These are phyloP conservation scores for Trichoderma sp. DNA, from an alignment of 2,329 filamentous ascomycete genomes.

Conservation along the genomic window DNA sequence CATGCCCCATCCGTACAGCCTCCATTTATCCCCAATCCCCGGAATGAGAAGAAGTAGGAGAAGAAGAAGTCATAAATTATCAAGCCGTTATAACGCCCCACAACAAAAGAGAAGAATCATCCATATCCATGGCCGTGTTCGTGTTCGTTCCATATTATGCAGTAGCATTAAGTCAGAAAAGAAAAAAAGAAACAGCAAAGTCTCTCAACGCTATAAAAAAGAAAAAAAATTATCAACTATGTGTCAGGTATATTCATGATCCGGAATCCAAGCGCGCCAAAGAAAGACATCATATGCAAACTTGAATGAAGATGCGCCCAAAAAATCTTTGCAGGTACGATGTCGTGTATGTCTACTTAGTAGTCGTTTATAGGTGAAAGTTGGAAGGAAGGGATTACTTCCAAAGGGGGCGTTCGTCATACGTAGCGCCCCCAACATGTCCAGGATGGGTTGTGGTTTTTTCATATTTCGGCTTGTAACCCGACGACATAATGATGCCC, in stretches of 20 bases:
- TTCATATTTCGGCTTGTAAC: slow-evolving; percentile 69
- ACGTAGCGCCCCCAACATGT: no score
- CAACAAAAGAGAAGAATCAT: not conserved
- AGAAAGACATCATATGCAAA: not conserved
- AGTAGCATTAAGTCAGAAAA: not conserved
- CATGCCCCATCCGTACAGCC: not conserved
- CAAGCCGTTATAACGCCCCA: not conserved
- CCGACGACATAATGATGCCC: slow-evolving; percentile 75
- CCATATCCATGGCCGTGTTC: not conserved
- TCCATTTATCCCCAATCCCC: not conserved
- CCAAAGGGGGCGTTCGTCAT: not conserved
- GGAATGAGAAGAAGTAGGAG: not conserved
- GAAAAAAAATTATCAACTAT: not conserved
- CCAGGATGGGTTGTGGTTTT: no score
- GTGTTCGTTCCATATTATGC: not conserved
- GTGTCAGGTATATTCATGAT: not conserved
- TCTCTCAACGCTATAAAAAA: not conserved
- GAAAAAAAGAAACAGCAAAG: not conserved
- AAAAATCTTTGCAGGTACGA: not conserved
- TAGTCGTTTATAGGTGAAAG: not conserved
- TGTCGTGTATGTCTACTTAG: not conserved
- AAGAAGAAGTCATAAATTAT: not conserved
- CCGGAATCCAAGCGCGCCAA: not conserved
- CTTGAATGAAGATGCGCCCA: not conserved
- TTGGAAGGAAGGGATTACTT: not conserved